Conservation (phyloP, 306 rosid genomes). For the Trifolium repens region DNA sequence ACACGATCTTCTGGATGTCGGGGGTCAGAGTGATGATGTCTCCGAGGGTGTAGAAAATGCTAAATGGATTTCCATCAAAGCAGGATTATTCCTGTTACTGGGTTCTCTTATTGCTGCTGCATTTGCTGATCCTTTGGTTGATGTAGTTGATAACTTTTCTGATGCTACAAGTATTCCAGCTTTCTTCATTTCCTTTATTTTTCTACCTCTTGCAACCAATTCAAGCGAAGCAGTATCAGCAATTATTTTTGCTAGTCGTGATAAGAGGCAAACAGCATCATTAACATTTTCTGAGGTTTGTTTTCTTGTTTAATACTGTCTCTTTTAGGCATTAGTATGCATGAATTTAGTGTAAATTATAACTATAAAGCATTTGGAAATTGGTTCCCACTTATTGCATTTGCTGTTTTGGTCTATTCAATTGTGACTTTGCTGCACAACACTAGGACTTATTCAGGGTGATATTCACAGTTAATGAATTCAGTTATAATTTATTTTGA, state of each 20-base stretch:
- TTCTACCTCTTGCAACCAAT: constrained; percentile 85
- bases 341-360: constrained; percentile 4
- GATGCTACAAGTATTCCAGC: constrained; percentile 88
- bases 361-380: constrained; percentile 15
- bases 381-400: not conserved
- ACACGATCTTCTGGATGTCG: constrained; percentile 64
- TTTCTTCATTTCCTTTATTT: constrained; percentile 91
- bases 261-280: constrained; percentile 79
- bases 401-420: not conserved
- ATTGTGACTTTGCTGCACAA: not conserved
- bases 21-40: constrained; percentile 54
- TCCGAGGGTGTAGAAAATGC: constrained; percentile 50
- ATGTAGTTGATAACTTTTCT: constrained; percentile 84
- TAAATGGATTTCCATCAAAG: constrained; percentile 58
- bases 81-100: constrained; percentile 60
- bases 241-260: constrained; percentile 84
- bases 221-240: constrained; percentile 95
- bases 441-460: not conserved
- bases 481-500: not conserved
- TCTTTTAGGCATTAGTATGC: constrained; percentile 8
- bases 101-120: constrained; percentile 85
- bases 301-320: constrained; percentile 27
- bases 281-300: constrained; percentile 94
- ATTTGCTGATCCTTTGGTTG: constrained; percentile 90
- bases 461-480: not conserved